These are phyloP conservation scores for Talaromyces sp. DNA, from an alignment of 2,329 filamentous ascomycete genomes.

Conservation along the genomic window DNA sequence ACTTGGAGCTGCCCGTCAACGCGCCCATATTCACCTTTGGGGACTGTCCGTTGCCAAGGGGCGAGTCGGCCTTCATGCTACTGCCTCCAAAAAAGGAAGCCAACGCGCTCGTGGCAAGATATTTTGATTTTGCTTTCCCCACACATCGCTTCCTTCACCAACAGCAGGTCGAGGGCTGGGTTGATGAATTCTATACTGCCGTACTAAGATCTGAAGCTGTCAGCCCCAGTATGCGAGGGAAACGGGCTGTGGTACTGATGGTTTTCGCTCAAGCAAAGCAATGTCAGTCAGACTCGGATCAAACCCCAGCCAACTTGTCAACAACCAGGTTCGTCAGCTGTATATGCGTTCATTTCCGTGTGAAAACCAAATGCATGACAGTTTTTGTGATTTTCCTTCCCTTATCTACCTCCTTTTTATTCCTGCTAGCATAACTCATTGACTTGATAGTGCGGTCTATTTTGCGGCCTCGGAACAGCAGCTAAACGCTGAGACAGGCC, in stretches of 20 bases:
- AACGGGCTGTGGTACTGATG: constrained; percentile 48
- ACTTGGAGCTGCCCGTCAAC: constrained; percentile 30
- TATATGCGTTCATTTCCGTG: too few relatives aligned
- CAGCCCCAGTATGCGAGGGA: not conserved
- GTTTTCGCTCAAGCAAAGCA: constrained; percentile 51
- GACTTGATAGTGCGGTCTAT: constrained; percentile 16
- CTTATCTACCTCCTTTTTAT: too few relatives aligned
- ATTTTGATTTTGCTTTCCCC: constrained; percentile 4
- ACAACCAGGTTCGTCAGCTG: constrained; percentile 12
- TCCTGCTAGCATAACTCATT: constrained; percentile 13
- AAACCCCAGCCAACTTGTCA: not conserved
- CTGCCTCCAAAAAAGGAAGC: constrained; percentile 1
- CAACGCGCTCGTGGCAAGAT: not conserved
- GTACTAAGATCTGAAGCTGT: not conserved
- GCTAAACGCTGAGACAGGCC: constrained; percentile 27
- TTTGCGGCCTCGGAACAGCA: constrained; percentile 25
- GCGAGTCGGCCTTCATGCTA: not conserved
- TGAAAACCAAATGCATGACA: too few relatives aligned
- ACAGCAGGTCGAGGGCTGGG: not conserved
- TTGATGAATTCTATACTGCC: not conserved
- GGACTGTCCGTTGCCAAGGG: not conserved
- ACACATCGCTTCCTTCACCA: constrained; percentile 3
- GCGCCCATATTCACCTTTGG: constrained; percentile 48
- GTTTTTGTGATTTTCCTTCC: too few relatives aligned
- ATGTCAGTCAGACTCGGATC: constrained; percentile 31